A percentile compares a stretch with the other conserved stretches of the same genome.
These are phyloP conservation scores for Arthrobotrys musiformis DNA, from an alignment of 2,329 filamentous ascomycete species.

Conservation along the genomic window DNA sequence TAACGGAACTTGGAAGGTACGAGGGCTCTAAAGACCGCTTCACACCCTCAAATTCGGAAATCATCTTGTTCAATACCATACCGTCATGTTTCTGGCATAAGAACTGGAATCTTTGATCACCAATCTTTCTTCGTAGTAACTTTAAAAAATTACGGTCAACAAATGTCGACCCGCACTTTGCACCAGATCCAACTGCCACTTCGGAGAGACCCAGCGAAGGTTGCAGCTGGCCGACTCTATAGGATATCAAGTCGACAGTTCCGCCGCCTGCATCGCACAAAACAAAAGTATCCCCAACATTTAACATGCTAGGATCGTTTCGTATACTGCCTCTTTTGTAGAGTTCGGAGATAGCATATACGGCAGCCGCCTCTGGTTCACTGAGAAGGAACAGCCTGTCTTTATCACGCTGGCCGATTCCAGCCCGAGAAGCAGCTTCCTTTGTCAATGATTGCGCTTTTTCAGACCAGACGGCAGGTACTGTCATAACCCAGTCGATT, in stretches of 20 bases:
- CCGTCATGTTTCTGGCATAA: constrained; percentile 35
- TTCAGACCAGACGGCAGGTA: constrained; percentile 71
- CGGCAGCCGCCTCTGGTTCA: constrained; percentile 60
- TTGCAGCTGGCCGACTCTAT: constrained; percentile 78
- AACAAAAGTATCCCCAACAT: constrained; percentile 67
- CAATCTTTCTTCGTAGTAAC: constrained; percentile 34
- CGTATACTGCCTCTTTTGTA: constrained; percentile 35
- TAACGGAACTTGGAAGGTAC: constrained; percentile 20
- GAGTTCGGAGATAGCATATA: constrained; percentile 57
- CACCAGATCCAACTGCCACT: constrained; percentile 48
- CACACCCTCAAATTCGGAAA: constrained; percentile 46
- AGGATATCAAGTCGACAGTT: constrained; percentile 88
- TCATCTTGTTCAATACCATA: constrained; percentile 45
- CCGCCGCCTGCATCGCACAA: constrained; percentile 73
- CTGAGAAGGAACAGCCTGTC: constrained; percentile 58
- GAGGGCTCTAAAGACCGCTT: constrained; percentile 46
- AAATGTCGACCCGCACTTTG: constrained; percentile 48
- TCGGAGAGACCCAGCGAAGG: constrained; percentile 50
- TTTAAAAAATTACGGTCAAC: constrained; percentile 42
- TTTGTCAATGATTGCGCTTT: constrained; percentile 67
- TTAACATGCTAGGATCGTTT: constrained; percentile 59
- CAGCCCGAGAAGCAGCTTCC: constrained; percentile 62
- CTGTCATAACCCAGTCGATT: constrained; percentile 69
- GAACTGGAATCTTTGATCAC: constrained; percentile 30
- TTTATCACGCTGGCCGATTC: constrained; percentile 70